These are phyloP conservation scores for Umbilicus rupestris DNA, from an alignment of 164 flowering plant genomes.

Conservation along the genomic window DNA sequence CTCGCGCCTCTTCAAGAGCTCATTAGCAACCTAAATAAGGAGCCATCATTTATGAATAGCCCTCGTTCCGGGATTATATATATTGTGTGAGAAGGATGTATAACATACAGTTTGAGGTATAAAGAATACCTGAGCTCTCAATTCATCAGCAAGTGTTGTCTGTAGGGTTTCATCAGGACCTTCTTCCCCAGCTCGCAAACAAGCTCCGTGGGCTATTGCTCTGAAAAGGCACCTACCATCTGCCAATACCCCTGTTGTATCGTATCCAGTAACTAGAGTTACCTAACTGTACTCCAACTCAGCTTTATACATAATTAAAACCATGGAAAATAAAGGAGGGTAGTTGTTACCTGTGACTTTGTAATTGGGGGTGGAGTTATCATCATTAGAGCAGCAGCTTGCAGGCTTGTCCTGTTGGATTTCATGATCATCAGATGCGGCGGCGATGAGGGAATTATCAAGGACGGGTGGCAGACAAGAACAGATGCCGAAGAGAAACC, in stretches of 20 bases:
- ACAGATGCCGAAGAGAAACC: conserved; percentile 81
- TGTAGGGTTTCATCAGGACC: conserved; percentile 67
- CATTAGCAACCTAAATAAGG: conserved; percentile 49
- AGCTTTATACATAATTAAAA: not conserved
- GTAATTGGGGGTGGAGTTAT: conserved; percentile 21
- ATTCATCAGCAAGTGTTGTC: conserved; percentile 75
- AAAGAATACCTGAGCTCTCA: conserved; percentile 58
- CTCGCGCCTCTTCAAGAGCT: conserved; percentile 78
- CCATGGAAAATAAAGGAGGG: not conserved
- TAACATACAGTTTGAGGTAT: not conserved
- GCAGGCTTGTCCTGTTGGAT: conserved; percentile 3
- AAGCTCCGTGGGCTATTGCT: conserved; percentile 69
- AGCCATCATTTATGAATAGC: not conserved
- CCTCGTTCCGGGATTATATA: not conserved
- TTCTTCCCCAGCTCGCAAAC: conserved; percentile 61
- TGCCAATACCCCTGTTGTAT: conserved; percentile 44
- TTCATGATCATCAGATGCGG: conserved; percentile 6
- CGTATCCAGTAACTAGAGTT: not conserved
- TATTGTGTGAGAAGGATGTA: not conserved
- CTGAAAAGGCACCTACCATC: conserved; percentile 89
- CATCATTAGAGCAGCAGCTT: not conserved
- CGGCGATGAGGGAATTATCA: not conserved
- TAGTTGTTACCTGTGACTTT: conserved; percentile 45
- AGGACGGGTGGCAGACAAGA: conserved; percentile 29
- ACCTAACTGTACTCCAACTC: not conserved